phyloP scores from a whole-genome alignment of 2,329 filamentous ascomycete species.

The Thielaviopsis euricoi region DNA sequence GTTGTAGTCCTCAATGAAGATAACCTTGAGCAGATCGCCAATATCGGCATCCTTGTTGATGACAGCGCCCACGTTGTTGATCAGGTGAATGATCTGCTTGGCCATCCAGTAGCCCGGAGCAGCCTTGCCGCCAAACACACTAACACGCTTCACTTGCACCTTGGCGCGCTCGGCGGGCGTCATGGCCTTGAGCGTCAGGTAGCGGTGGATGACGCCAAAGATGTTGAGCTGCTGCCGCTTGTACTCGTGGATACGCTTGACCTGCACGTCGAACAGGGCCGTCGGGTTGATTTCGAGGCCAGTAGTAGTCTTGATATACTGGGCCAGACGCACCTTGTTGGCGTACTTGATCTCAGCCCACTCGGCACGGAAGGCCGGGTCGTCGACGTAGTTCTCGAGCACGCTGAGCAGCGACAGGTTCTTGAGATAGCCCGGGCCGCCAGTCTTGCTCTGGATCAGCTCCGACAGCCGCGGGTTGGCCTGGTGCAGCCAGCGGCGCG shows the following conservation, averaged over 20 bases:
- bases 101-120: slow-evolving; percentile 99
- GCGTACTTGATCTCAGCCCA: slow-evolving; percentile 94
- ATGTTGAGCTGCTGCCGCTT: slow-evolving; percentile 99
- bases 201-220: slow-evolving; percentile 91
- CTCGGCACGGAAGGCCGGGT: slow-evolving; percentile 80
- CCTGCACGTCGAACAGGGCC: slow-evolving; percentile 88
- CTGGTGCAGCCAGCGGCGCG: slow-evolving; percentile 90
- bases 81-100: slow-evolving; percentile 92
- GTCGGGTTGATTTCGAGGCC: slow-evolving; percentile 73
- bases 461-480: slow-evolving; percentile 87
- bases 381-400: slow-evolving; percentile 67
- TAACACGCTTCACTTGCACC: slow-evolving; percentile 74
- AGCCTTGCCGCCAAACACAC: slow-evolving; percentile 94
- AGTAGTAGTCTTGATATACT: slow-evolving; percentile 72
- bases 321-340: slow-evolving; percentile 85
- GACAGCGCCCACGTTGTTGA: slow-evolving; percentile 79
- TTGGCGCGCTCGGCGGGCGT: slow-evolving; percentile 72
- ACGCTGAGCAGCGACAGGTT: slow-evolving; percentile 77
- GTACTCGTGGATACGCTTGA: slow-evolving; percentile 98
- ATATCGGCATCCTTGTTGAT: slow-evolving; percentile 88
- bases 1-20: slow-evolving; percentile 97
- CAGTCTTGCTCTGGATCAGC: slow-evolving; percentile 79
- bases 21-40: slow-evolving; percentile 86
- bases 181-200: slow-evolving; percentile 77
- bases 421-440: slow-evolving; percentile 70